Evolutionary conservation across 169 alveolate genomes (phyloP), one percentile per base, ranked within the genome.

Genomic region (Amoebophrya sp.): DNA sequence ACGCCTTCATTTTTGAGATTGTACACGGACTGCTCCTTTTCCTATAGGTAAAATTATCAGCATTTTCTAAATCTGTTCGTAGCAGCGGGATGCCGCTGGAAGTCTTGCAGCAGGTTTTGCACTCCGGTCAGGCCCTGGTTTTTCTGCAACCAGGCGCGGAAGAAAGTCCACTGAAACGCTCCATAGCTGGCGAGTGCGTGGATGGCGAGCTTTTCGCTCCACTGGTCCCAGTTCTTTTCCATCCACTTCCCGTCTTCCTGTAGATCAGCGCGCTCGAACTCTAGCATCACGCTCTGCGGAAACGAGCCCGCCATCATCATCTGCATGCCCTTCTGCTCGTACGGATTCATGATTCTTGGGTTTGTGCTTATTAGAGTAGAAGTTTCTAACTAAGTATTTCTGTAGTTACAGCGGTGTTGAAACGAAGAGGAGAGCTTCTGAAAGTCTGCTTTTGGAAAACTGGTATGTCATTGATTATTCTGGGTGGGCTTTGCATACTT

Each of bases 41-140:
- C 66, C 66, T 47, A 47, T 47, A 47, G 18, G 18, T 47, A 7
- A 47, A 12, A 47, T 47, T 47, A 18, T 47, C 66, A 18, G 29
- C 29, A n/a, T n/a, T n/a, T n/a, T n/a, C n/a, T n/a, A n/a, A n/a
- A 18, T 18, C 29, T 18, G 18, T 18, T 7, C 66, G 29, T 18
- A 47, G 66, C 66, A 47, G 66, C 66, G 29, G 66, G 66, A 47
- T 47, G 66, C 66, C 18, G 7, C 66, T 47, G 7, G 66, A 47
- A 47, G 66, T 47, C 66, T 18, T 47, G 66, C 66, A 47, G 66
- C 66, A 47, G 66, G 18, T 47, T 47, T 7, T 12, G 66, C 29
- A 47, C 66, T 47, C 66, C 66, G 66, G 66, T 47, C 66, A 47
- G 66, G 66, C 66, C 66, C 66, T 47, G 66, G 66, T 47, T 47